Percentiles rank a stretch among this genome's conserved stretches.
These are phyloP conservation scores for Clitoria ternatea DNA, from an alignment of 306 rosid genomes.

Conservation along the genomic window DNA sequence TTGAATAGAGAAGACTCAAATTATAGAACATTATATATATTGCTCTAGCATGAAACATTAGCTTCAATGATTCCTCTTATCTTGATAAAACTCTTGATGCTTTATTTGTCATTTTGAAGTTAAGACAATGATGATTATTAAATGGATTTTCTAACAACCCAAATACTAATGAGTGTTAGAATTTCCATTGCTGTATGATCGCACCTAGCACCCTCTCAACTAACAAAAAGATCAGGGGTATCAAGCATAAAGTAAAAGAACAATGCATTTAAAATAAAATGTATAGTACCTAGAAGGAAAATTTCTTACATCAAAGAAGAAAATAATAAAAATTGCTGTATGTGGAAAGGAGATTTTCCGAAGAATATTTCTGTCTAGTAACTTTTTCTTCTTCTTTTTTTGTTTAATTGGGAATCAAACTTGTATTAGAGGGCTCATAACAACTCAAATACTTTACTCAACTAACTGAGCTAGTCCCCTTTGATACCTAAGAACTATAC, in stretches of 20 bases:
- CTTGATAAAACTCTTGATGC: not conserved
- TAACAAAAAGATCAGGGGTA: not conserved
- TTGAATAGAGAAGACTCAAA: slow-evolving; percentile 6
- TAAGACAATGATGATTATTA: not conserved
- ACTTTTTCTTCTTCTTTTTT: too few relatives aligned
- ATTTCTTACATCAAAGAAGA: too few relatives aligned
- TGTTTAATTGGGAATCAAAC: too few relatives aligned
- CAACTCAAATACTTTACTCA: too few relatives aligned
- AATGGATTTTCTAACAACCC: not conserved
- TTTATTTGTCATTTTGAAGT: not conserved
- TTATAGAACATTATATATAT: not conserved
- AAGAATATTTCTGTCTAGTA: too few relatives aligned
- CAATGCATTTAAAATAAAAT: not conserved
- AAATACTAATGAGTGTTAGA: not conserved
- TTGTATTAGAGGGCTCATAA: too few relatives aligned
- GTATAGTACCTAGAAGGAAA: not conserved
- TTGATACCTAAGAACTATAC: too few relatives aligned
- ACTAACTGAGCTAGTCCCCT: too few relatives aligned
- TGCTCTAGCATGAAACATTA: not conserved
- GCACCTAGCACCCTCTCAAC: not conserved
- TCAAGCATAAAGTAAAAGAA: not conserved
- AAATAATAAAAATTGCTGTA: too few relatives aligned
- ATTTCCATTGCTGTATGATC: not conserved
- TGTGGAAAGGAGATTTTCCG: too few relatives aligned
- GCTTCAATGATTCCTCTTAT: not conserved